phyloP scores from a whole-genome alignment of 768 basidiomycete species.

The Agaricus bisporus region DNA sequence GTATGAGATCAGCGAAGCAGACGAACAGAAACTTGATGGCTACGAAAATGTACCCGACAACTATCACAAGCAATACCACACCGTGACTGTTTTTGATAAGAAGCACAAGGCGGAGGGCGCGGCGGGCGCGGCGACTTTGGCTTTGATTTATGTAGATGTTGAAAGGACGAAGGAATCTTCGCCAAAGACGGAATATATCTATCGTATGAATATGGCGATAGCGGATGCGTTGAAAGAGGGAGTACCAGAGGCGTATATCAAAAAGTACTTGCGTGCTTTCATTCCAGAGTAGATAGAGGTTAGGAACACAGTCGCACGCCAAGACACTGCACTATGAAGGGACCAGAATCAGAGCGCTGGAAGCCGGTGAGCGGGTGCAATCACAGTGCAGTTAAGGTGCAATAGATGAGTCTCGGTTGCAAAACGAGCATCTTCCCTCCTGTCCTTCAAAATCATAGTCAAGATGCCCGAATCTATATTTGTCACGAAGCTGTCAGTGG shows the following conservation, averaged over 20 bases:
- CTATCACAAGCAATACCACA: slow-evolving; percentile 30
- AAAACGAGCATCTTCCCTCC: no score
- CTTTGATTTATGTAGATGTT: slow-evolving; percentile 37
- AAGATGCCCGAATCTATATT: no score
- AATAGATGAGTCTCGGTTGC: no score
- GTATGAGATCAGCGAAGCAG: slow-evolving; percentile 33
- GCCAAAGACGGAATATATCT: slow-evolving; percentile 37
- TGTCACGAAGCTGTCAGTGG: no score
- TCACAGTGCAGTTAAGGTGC: no score
- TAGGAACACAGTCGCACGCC: background rate
- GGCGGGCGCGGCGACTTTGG: slow-evolving; percentile 13
- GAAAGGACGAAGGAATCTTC: slow-evolving; percentile 23
- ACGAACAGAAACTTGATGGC: slow-evolving; percentile 36
- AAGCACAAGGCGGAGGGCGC: background rate
- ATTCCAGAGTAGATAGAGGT: slow-evolving; percentile 23
- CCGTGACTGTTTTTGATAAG: slow-evolving; percentile 18
- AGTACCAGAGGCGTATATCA: slow-evolving; percentile 35
- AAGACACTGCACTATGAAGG: no score
- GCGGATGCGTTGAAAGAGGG: slow-evolving; percentile 33
- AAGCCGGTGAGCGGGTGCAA: no score
- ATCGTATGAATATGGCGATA: slow-evolving; percentile 40
- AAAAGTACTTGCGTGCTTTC: slow-evolving; percentile 36
- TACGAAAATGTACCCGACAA: slow-evolving; percentile 32
- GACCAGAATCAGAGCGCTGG: no score
- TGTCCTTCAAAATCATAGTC: no score